These are phyloP conservation scores for Fusarium brevicatenulatum DNA, from an alignment of 2,329 filamentous ascomycete species.

Conservation along the genomic window DNA sequence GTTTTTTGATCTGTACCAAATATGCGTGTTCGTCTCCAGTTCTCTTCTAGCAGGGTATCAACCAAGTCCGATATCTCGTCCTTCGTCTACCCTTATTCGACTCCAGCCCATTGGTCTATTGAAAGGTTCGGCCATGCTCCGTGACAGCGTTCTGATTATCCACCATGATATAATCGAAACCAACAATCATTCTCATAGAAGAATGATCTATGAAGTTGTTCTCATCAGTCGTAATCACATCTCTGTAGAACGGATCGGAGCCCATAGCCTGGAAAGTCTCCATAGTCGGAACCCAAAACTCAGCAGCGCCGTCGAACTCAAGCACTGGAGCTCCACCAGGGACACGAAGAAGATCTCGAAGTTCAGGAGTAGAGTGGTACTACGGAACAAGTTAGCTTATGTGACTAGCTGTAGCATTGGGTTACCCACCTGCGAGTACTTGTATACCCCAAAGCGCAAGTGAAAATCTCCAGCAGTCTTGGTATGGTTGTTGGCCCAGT, in stretches of 20 bases:
- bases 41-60: neutral
- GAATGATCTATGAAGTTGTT: constrained; percentile 4
- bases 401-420: rapidly evolving
- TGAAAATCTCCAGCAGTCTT: constrained; percentile 13
- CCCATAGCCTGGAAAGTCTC: constrained; percentile 2
- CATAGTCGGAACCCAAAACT: constrained; percentile 13
- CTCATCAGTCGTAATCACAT: neutral
- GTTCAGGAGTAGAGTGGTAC: constrained; percentile 5
- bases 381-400: rapidly evolving
- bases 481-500: constrained; percentile 20
- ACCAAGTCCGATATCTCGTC: neutral
- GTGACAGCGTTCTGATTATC: constrained; percentile 13
- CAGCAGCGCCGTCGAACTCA: neutral
- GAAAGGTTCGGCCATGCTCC: neutral
- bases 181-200: constrained; percentile 8
- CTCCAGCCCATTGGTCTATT: too few relatives aligned
- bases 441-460: neutral
- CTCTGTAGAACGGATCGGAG: neutral
- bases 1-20: too few relatives aligned
- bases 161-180: constrained; percentile 10
- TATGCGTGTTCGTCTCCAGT: neutral
- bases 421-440: neutral
- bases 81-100: too few relatives aligned
- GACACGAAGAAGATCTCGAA: neutral
- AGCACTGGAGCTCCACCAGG: neutral